Percentiles rank a stretch among this genome's conserved stretches.
phyloP scores from a whole-genome alignment of 768 basidiomycete genomes.

The Fomitopsis serialis region DNA sequence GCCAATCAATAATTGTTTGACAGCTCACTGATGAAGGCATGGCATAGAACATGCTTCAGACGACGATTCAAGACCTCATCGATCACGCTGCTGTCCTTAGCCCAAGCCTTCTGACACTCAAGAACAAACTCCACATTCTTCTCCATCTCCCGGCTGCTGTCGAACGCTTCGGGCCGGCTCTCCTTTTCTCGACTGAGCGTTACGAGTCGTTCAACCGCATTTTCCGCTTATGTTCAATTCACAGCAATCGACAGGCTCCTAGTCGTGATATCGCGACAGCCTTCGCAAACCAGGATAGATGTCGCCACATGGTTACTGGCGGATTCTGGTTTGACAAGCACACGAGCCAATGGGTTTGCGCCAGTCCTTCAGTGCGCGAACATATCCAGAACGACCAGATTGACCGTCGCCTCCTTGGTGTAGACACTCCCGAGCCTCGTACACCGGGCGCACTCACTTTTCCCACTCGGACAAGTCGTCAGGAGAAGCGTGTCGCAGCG shows the following conservation, averaged over 20 bases:
- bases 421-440: too few relatives aligned
- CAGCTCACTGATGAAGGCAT: too few relatives aligned
- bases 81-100: constrained; percentile 9
- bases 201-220: constrained; percentile 26
- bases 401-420: too few relatives aligned
- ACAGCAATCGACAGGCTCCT: constrained; percentile 23
- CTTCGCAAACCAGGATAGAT: constrained; percentile 9
- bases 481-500: too few relatives aligned
- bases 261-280: constrained; percentile 14
- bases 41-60: too few relatives aligned
- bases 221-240: constrained; percentile 18
- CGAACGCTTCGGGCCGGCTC: constrained; percentile 22
- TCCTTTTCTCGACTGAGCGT: constrained; percentile 24
- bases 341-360: background rate
- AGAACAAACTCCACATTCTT: constrained; percentile 27
- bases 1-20: too few relatives aligned
- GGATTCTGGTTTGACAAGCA: constrained; percentile 8
- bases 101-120: constrained; percentile 15
- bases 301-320: constrained; percentile 6
- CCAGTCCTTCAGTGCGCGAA: background rate
- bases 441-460: too few relatives aligned
- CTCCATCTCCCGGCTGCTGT: constrained; percentile 20
- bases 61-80: constrained; percentile 17
- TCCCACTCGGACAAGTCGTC: too few relatives aligned
- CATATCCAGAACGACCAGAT: too few relatives aligned